Percentiles rank a stretch among this genome's conserved stretches.
phyloP scores from a whole-genome alignment of 345 rosid species.

The Abelmoschus esculentus region DNA sequence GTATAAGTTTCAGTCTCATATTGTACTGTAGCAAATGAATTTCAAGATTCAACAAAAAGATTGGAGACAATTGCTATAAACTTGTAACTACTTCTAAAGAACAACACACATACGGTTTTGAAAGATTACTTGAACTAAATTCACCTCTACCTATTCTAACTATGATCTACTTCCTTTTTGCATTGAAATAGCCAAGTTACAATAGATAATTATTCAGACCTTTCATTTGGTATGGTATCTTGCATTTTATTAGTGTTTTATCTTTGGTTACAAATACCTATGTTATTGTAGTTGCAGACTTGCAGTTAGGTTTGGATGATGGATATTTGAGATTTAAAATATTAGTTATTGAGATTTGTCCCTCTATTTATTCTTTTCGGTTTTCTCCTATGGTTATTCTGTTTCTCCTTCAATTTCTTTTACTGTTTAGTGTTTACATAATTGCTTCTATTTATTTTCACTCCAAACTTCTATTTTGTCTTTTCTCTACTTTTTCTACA shows the following conservation, averaged over 20 bases:
- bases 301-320: neutral
- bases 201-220: neutral
- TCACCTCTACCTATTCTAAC: neutral
- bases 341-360: neutral
- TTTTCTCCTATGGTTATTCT: neutral
- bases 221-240: neutral
- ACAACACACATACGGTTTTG: neutral
- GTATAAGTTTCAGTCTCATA: neutral
- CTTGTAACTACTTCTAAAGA: neutral
- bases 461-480: neutral
- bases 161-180: neutral
- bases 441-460: neutral
- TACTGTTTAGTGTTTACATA: neutral
- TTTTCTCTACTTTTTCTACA: neutral
- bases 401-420: neutral
- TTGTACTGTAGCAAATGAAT: neutral
- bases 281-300: neutral
- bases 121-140: neutral
- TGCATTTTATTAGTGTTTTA: neutral
- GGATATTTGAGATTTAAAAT: neutral
- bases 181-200: neutral
- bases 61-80: neutral
- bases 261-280: neutral
- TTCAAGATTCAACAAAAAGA: neutral
- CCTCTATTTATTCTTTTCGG: neutral